A percentile compares a stretch with the other conserved stretches of the same genome.
Evolutionary conservation across 495 filamentous ascomycete species (phyloP).

Genomic region (Penicillium roqueforti): DNA sequence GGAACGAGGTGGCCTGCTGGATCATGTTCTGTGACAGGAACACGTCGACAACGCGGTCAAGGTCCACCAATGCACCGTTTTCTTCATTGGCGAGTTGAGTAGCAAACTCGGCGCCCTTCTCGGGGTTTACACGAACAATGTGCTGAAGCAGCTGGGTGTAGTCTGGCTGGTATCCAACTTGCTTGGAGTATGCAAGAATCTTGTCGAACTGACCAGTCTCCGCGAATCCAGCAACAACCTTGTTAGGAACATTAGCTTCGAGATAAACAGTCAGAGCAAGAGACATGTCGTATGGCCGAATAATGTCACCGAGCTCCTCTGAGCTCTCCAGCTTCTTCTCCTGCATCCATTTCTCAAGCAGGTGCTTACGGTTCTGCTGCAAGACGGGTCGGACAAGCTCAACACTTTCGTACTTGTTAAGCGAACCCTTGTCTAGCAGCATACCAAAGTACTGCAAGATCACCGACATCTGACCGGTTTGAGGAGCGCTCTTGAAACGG

Average conservation of each 20-base stretch:
- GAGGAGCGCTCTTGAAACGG: constrained; percentile 81
- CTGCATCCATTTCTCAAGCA: constrained; percentile 95
- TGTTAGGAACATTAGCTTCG: constrained; percentile 79
- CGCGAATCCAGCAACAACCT: constrained; percentile 90
- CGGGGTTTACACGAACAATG: constrained; percentile 86
- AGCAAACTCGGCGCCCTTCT: constrained; percentile 94
- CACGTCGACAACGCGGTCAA: constrained; percentile 93
- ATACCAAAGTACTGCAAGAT: constrained; percentile 98
- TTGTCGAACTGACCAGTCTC: constrained; percentile 95
- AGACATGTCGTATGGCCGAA: constrained; percentile 80
- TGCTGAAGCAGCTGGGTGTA: constrained; percentile 87
- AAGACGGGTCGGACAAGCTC: constrained; percentile 91
- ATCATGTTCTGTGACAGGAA: constrained; percentile 98
- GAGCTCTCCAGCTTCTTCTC: constrained; percentile 95
- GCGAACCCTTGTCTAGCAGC: constrained; percentile 86
- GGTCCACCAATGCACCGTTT: constrained; percentile 77
- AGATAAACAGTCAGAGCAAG: constrained; percentile 84
- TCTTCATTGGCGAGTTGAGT: constrained; percentile 80
- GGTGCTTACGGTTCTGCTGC: constrained; percentile 87
- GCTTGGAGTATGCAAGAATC: constrained; percentile 84
- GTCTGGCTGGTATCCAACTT: constrained; percentile 82
- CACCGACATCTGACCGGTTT: constrained; percentile 72
- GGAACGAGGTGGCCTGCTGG: constrained; percentile 94
- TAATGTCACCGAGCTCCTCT: constrained; percentile 91
- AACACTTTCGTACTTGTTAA: constrained; percentile 90